A percentile compares a stretch with the other conserved stretches of the same genome.
These are phyloP conservation scores for Firmiana major DNA, from an alignment of 345 rosid species.

Conservation along the genomic window DNA sequence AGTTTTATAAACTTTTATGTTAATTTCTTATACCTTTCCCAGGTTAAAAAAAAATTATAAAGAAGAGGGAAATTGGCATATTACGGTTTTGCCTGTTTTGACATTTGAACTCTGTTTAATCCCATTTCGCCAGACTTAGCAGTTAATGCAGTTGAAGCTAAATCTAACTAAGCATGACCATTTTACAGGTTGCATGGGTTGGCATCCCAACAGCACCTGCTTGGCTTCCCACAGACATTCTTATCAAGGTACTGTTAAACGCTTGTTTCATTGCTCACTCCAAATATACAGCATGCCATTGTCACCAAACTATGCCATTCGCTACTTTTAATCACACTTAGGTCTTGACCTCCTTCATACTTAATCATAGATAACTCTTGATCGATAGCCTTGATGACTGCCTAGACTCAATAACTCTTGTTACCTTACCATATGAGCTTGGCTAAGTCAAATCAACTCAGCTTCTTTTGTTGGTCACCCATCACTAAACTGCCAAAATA, in stretches of 20 bases:
- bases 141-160: background rate
- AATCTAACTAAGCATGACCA: background rate
- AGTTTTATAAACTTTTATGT: background rate
- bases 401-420: background rate
- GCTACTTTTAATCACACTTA: too few species aligned
- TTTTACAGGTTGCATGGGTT: constrained; percentile 74
- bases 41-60: background rate
- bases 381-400: background rate
- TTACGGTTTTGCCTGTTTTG: background rate
- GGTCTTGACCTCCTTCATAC: background rate
- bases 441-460: background rate
- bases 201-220: constrained; percentile 95
- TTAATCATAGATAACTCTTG: background rate
- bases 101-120: background rate
- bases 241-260: constrained; percentile 55
- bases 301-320: background rate
- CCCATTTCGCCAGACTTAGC: background rate
- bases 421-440: background rate
- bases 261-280: background rate
- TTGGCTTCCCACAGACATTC: constrained; percentile 94
- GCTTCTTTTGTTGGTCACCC: background rate
- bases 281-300: background rate
- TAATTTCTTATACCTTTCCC: background rate
- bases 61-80: background rate
- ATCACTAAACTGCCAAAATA: background rate